Evolutionary conservation across 495 filamentous ascomycete species (phyloP).

Genomic region (Hyaloscypha finlandica): DNA sequence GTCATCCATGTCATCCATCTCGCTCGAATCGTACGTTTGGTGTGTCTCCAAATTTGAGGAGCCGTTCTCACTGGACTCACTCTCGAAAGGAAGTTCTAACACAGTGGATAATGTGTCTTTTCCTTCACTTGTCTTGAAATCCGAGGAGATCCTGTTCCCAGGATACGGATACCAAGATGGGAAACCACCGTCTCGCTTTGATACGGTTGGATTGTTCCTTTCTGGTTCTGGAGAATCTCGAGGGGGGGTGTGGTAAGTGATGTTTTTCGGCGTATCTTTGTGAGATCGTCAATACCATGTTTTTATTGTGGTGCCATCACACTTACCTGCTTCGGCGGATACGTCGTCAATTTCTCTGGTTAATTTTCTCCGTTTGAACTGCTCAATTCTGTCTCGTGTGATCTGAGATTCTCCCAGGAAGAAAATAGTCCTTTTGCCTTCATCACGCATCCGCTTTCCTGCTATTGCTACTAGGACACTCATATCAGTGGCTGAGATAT

Average conservation of each 20-base stretch:
- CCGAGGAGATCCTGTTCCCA: neutral
- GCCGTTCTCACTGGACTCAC: neutral
- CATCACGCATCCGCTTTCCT: conserved; percentile 6
- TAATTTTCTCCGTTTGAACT: conserved; percentile 17
- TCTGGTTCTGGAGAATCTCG: neutral
- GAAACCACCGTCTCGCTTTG: neutral
- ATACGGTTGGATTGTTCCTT: neutral
- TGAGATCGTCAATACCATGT: neutral
- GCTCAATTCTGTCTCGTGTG: neutral
- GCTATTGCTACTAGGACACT: conserved; percentile 5
- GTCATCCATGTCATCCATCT: neutral
- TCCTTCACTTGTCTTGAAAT: neutral
- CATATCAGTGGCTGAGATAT: conserved; percentile 14
- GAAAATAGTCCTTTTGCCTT: conserved; percentile 16
- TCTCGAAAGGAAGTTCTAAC: neutral
- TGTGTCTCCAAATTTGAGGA: neutral
- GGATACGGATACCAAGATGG: neutral
- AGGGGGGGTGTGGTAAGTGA: conserved; percentile 12
- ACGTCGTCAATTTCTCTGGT: neutral
- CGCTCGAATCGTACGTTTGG: neutral
- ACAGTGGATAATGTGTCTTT: neutral
- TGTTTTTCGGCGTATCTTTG: conserved; percentile 13
- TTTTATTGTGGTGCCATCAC: neutral
- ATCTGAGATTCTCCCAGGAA: conserved; percentile 7
- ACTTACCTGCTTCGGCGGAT: conserved; percentile 11